Evolutionary conservation across 2,329 filamentous ascomycete species (phyloP).

Genomic region (Epichloe sp.): DNA sequence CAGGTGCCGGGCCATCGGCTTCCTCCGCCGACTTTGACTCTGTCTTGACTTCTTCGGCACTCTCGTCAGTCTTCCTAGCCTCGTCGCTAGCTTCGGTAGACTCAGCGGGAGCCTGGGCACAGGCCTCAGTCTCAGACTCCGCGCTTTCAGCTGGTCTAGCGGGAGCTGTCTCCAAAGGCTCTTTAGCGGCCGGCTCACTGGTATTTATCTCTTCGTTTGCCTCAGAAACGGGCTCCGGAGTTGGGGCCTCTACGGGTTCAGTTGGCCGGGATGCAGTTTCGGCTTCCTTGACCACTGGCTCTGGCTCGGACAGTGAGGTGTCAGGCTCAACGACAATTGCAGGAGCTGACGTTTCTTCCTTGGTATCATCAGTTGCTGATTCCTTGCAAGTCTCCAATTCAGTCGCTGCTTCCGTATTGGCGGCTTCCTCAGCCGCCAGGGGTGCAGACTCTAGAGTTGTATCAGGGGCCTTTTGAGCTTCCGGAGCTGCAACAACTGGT

Average conservation of each 20-base stretch:
- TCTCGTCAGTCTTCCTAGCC: neutral
- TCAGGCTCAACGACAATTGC: neutral
- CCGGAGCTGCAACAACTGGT: neutral
- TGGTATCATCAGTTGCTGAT: neutral
- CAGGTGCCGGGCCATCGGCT: neutral
- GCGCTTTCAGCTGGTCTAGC: neutral
- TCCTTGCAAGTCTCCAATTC: neutral
- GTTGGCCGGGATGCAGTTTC: neutral
- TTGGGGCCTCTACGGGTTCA: neutral
- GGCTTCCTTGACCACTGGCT: neutral
- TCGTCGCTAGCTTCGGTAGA: neutral
- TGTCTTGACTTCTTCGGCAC: neutral
- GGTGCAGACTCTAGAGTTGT: neutral
- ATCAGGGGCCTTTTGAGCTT: neutral
- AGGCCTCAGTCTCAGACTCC: neutral
- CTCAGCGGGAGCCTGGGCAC: neutral
- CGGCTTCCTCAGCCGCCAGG: neutral
- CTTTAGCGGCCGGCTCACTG: neutral
- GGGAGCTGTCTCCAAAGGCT: neutral
- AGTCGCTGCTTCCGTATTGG: neutral
- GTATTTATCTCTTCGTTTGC: neutral
- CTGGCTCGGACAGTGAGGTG: neutral
- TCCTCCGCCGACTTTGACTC: constrained; percentile 2
- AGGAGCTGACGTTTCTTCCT: neutral
- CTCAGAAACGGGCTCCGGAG: neutral